Evolutionary conservation across 2,329 filamentous ascomycete genomes (phyloP).

Genomic region (Aureobasidium uvarum): DNA sequence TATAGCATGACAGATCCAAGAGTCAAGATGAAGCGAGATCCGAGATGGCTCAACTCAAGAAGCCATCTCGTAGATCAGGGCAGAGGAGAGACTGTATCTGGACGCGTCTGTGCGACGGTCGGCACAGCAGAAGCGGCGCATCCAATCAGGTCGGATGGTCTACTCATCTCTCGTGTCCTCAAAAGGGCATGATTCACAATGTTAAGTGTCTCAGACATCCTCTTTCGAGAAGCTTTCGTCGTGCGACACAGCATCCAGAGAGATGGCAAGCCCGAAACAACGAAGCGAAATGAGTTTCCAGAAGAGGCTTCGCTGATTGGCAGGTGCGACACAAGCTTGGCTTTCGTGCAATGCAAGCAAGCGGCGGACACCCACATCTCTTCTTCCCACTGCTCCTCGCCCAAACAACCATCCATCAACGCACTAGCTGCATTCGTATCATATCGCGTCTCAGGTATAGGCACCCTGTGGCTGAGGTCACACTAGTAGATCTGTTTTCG

Average conservation of each 20-base stretch:
- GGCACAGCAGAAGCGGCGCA: not conserved
- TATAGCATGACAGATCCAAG: constrained; percentile 1
- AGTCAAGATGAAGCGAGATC: constrained; percentile 8
- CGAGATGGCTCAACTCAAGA: not conserved
- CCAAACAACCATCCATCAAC: constrained; percentile 9
- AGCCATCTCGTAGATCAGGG: constrained; percentile 8
- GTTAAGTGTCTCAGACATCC: constrained; percentile 11
- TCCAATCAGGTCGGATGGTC: not conserved
- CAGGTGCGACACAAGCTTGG: constrained; percentile 16
- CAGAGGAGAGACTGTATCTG: not conserved
- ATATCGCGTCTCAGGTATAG: constrained; percentile 17
- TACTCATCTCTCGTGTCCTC: constrained; percentile 6
- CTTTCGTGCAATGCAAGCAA: constrained; percentile 14
- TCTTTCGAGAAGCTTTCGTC: constrained; percentile 17
- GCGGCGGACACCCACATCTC: constrained; percentile 4
- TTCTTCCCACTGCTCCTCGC: not conserved
- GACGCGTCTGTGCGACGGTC: not conserved
- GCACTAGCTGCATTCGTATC: constrained; percentile 15
- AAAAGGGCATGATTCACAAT: constrained; percentile 5
- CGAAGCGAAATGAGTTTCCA: constrained; percentile 22
- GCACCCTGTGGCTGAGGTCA: not conserved
- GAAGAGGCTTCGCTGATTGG: constrained; percentile 17
- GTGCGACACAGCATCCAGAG: constrained; percentile 4
- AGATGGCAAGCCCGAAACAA: constrained; percentile 5
- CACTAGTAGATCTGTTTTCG: constrained; percentile 9